These are phyloP conservation scores for Sporobolomyces pararoseus DNA, from an alignment of 768 basidiomycete genomes.

Conservation along the genomic window DNA sequence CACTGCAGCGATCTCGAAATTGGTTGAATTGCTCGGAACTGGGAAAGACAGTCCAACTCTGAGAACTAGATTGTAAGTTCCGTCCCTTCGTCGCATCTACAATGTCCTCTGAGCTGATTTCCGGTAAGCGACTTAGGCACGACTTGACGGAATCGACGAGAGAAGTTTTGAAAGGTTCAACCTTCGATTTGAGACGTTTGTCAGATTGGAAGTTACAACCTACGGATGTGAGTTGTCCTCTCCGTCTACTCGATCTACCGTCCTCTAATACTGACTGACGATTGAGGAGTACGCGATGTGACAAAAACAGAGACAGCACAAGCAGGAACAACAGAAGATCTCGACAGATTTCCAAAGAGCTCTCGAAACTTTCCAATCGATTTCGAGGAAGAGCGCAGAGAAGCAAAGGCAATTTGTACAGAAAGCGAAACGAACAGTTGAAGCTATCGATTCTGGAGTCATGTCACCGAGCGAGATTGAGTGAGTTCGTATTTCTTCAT, in stretches of 20 bases:
- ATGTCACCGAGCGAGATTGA: conserved; percentile 9
- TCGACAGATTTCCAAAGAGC: conserved; percentile 89
- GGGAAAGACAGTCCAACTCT: conserved; percentile 70
- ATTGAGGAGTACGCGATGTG: not conserved
- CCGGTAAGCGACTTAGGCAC: conserved; percentile 57
- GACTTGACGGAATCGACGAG: conserved; percentile 91
- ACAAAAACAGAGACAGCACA: conserved; percentile 54
- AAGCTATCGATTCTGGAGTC: conserved; percentile 46
- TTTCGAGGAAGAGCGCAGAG: conserved; percentile 84
- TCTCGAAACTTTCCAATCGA: conserved; percentile 82
- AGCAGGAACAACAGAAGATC: conserved; percentile 82
- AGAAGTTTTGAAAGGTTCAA: conserved; percentile 88
- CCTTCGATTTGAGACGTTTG: conserved; percentile 86
- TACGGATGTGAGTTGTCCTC: conserved; percentile 17
- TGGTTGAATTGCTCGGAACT: conserved; percentile 95
- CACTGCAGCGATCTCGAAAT: conserved; percentile 86
- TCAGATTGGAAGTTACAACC: conserved; percentile 59
- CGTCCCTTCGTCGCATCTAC: not conserved
- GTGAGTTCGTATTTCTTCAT: not conserved
- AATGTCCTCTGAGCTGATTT: no score
- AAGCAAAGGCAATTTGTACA: conserved; percentile 84
- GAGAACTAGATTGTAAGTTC: conserved; percentile 75
- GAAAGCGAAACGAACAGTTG: conserved; percentile 75
- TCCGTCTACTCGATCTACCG: not conserved
- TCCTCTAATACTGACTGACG: not conserved